Base-by-base conservation (phyloP, 2,329 filamentous ascomycete species). In the Drechslerella stenobrocha region DNA sequence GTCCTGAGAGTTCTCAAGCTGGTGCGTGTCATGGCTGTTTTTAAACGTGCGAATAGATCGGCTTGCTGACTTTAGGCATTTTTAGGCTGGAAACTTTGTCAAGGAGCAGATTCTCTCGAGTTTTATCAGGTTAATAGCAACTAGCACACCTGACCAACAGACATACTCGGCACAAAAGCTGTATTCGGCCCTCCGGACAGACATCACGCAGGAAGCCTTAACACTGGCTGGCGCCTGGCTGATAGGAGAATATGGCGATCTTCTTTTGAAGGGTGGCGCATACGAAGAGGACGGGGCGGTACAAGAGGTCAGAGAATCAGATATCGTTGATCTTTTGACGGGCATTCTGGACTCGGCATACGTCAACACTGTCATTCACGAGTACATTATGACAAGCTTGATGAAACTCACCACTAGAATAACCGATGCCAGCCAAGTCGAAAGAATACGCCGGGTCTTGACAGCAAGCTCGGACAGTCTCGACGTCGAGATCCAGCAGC, bases 81-180 rank as follows among this genome's bases (percentile, higher is more conserved):
- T 50, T 6, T 42, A 72, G 72, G 93, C 93, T 52, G 93, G 93
- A 46, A 96, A 95, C 77, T 96, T 93, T 74, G 91, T 98, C 72
- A 97, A 96, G 77, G 93, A 98, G 76, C 93, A 95, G 73, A 98
- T 98, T 66, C 78, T 98, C 61, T 96, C 93, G 0, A 97, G 93
- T 0, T 97, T 98, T 75, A 88, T 98, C 66, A 88, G 95, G 48
- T 83, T 98, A 1, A 92, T 98, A 70, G 93, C 93, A 11, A 97
- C 92, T 0, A 61, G 57, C 57, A 95, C 90, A 0, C 87, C 91
- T 0, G 93, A 98, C 73, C 80, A 97, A 35, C 93, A 98, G 77
- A 96, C 91, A 0, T 98, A 98, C 75, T 91, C 90, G 0, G 92
- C 92, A 2, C 93, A 96, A 75, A 98, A 97, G 77, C 81, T 98